Base-by-base conservation (phyloP, 768 basidiomycete genomes). In the Boletus rubroflammeus region DNA sequence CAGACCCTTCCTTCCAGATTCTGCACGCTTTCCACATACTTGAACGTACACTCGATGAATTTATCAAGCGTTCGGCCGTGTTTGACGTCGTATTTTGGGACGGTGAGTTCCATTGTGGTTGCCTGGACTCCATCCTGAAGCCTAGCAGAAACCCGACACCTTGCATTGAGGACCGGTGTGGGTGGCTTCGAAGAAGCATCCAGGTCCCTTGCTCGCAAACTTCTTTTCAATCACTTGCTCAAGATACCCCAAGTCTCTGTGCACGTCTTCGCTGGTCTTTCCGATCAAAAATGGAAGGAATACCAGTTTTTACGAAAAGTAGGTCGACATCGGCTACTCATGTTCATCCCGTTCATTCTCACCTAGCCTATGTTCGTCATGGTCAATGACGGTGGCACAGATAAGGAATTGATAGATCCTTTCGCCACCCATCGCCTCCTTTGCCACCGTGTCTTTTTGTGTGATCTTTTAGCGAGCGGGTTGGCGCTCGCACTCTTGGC, bases 11-110 rank as follows among this genome's bases (percentile, higher is more conserved):
- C 35, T 85, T 85, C 56, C 86, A 88, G 64, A 76, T 84, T 45
- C 55, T 85, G 2, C 86, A 88, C 62, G 87, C 85, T 3, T 67
- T 78, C 28, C 74, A 80, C 50, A 66, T 71, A 5, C 68, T 88
- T 35, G 86, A 88, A 60, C 67, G 70, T n/a, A 67, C 76, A 4
- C 63, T 88, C 7, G 51, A 73, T 7, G 74, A 83, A 35, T 78
- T 85, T 52, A 63, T 71, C 15, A 72, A 69, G 28, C 75, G 85
- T 14, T 74, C 72, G 6, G 80, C 80, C 0, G 74, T 76, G 31
- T 85, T 87, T 50, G 83, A 87, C 32, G 69, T 88, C 29, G 79
- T 82, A 4, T 88, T 88, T 63, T 88, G 79, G 74, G 67, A 81
- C 53, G 74, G 86, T 81, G 51, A 36, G 51, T 44, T 38, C 21